Evolutionary conservation across 164 flowering plant species (phyloP).

Genomic region (Pachysandra terminalis): DNA sequence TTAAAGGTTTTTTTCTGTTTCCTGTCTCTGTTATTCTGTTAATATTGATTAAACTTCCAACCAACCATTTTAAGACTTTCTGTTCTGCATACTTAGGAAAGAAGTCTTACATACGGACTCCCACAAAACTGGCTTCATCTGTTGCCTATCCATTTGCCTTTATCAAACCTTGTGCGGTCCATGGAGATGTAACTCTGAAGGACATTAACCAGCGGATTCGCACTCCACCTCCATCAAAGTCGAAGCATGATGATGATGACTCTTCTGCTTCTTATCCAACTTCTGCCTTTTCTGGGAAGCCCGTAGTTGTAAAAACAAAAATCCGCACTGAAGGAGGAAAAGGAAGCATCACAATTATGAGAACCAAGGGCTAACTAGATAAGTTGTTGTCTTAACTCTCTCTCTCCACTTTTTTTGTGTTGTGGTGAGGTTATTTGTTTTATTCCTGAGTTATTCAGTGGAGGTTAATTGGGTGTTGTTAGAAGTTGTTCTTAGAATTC

Average conservation of each 20-base stretch:
- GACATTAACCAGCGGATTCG: slow-evolving; percentile 85
- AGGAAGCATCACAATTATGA: slow-evolving; percentile 95
- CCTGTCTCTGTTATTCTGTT: not conserved
- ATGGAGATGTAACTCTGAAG: slow-evolving; percentile 81
- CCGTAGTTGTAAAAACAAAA: slow-evolving; percentile 87
- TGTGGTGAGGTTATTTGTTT: slow-evolving; percentile 4
- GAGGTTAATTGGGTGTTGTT: too few species aligned
- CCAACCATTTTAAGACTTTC: not conserved
- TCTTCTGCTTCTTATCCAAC: slow-evolving; percentile 52
- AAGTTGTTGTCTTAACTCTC: slow-evolving; percentile 7
- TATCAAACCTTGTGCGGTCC: slow-evolving; percentile 75
- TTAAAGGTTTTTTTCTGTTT: not conserved
- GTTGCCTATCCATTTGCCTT: slow-evolving; percentile 89
- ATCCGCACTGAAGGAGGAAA: slow-evolving; percentile 94
- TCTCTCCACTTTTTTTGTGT: not conserved
- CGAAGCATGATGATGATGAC: slow-evolving; percentile 45
- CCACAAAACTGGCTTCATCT: slow-evolving; percentile 65
- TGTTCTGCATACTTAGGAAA: slow-evolving; percentile 38
- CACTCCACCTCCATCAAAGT: slow-evolving; percentile 62
- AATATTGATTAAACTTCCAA: not conserved
- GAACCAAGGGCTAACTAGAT: slow-evolving; percentile 72
- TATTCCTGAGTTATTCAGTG: too few species aligned
- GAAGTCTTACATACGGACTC: slow-evolving; percentile 54
- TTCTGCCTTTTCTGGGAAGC: slow-evolving; percentile 95
- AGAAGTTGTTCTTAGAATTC: too few species aligned